Conservation (phyloP, 345 rosid species). For the Salix exigua region DNA sequence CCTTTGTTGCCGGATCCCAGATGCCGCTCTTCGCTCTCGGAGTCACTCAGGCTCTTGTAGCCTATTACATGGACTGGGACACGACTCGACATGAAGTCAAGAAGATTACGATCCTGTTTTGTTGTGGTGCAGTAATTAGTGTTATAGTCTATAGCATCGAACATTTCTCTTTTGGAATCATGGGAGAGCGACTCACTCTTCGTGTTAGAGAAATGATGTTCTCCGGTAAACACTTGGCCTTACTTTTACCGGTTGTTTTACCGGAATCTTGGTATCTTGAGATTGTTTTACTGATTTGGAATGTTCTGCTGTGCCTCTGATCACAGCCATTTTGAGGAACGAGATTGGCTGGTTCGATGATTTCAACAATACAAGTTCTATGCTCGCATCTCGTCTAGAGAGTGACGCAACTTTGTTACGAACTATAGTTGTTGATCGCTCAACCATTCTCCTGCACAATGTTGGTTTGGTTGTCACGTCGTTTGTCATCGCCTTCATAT, state of each 20-base stretch:
- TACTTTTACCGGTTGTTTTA: background rate
- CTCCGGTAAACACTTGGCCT: constrained; percentile 39
- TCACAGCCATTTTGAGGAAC: constrained; percentile 75
- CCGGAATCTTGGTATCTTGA: too few relatives aligned
- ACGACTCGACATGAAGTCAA: constrained; percentile 61
- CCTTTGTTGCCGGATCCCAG: constrained; percentile 77
- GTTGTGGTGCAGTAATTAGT: constrained; percentile 58
- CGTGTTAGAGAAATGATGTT: constrained; percentile 87
- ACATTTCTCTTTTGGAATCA: constrained; percentile 73
- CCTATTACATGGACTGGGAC: constrained; percentile 81
- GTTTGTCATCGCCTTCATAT: constrained; percentile 73
- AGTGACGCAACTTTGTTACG: constrained; percentile 73
- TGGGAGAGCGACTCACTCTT: constrained; percentile 91
- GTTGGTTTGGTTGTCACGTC: constrained; percentile 67
- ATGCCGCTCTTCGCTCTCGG: constrained; percentile 98
- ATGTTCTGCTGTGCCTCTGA: background rate
- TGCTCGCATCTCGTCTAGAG: constrained; percentile 81
- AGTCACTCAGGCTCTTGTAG: constrained; percentile 81
- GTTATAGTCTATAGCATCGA: constrained; percentile 60
- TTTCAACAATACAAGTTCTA: constrained; percentile 66
- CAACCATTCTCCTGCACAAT: constrained; percentile 77
- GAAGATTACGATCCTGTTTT: constrained; percentile 65
- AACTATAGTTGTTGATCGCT: constrained; percentile 74
- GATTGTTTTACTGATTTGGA: background rate
- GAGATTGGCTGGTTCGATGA: constrained; percentile 98